Base-by-base conservation (phyloP, 352 stramenopile species). In the Phytophthora megakarya region DNA sequence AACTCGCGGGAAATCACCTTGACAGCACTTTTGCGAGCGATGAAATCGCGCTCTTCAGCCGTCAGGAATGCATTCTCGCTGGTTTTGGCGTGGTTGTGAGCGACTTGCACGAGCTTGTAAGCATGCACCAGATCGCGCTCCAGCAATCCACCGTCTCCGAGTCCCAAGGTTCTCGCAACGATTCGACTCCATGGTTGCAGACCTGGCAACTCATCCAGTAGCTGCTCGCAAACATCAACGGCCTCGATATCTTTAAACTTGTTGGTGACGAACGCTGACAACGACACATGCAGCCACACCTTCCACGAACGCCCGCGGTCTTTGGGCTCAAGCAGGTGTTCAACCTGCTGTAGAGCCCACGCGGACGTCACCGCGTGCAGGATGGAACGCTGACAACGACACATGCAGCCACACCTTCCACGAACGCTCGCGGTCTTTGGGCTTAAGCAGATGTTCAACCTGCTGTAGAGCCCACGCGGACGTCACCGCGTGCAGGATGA, bases 31-130 rank as follows among this genome's bases (percentile, higher is more conserved):
- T 73, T 72, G 37, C 75, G 67, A 22, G 65, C 45, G 43, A 89
- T 49, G 40, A 73, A 76, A 23, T 85, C 73, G 22, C 80, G 75
- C 60, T 87, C 75, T 6, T 76, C 54, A 0, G 11, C 4, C 12
- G 73, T 71, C 12, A 89, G 45, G 22, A 89, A 89, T 22, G 30
- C 35, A 5, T 54, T 55, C 5, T 73, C 59, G n/a, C 38, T 52
- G 13, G 49, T 65, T 47, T 54, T 21, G 10, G 66, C 47, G 42
- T 85, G 72, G 15, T 60, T 63, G 25, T 55, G 62, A 15, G 70
- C 78, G 28, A 86, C 76, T 55, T 87, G 80, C 39, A 89, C 78
- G 12, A 89, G 43, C 52, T 89, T 89, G 72, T 87, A 88, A 3
- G 70, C 67, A 39, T 89, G 80, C 19, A 66, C 67, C 26, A 75